These are phyloP conservation scores for Venturia effusa DNA, from an alignment of 2,329 filamentous ascomycete species.

Conservation along the genomic window DNA sequence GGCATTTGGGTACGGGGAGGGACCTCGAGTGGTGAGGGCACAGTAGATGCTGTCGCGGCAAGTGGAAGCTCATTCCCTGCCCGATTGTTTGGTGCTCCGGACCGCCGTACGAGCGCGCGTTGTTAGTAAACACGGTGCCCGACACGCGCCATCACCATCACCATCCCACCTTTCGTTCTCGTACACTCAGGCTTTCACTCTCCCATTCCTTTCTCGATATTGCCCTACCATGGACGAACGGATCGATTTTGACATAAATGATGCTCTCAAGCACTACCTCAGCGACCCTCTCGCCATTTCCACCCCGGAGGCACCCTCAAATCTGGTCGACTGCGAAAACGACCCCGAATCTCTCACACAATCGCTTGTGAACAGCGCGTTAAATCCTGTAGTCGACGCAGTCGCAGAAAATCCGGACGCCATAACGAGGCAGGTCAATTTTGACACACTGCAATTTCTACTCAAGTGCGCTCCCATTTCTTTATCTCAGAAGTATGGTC, in stretches of 20 bases:
- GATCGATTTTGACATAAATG: slow-evolving; percentile 87
- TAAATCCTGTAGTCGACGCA: slow-evolving; percentile 88
- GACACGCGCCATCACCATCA: not conserved
- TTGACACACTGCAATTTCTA: slow-evolving; percentile 91
- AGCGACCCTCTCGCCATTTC: slow-evolving; percentile 76
- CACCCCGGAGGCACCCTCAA: slow-evolving; percentile 74
- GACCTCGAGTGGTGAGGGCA: not conserved
- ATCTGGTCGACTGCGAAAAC: slow-evolving; percentile 83
- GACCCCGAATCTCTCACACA: slow-evolving; percentile 76
- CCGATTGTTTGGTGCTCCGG: not conserved
- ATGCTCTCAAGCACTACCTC: slow-evolving; percentile 93
- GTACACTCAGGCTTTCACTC: slow-evolving; percentile 13
- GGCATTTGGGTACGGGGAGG: not conserved
- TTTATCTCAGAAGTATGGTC: slow-evolving; percentile 21
- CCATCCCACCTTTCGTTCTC: slow-evolving; percentile 11
- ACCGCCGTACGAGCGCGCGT: not conserved
- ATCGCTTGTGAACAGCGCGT: slow-evolving; percentile 67
- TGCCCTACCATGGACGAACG: slow-evolving; percentile 49
- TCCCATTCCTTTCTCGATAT: slow-evolving; percentile 10
- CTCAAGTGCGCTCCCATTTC: slow-evolving; percentile 74
- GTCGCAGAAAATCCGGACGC: slow-evolving; percentile 87
- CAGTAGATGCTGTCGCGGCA: not conserved
- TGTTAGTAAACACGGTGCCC: slow-evolving; percentile 1
- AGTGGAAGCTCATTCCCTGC: not conserved
- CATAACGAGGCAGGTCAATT: slow-evolving; percentile 63